These are phyloP conservation scores for Linnemannia schmuckeri DNA, from an alignment of 192 early-diverging fungal genomes.

Conservation along the genomic window DNA sequence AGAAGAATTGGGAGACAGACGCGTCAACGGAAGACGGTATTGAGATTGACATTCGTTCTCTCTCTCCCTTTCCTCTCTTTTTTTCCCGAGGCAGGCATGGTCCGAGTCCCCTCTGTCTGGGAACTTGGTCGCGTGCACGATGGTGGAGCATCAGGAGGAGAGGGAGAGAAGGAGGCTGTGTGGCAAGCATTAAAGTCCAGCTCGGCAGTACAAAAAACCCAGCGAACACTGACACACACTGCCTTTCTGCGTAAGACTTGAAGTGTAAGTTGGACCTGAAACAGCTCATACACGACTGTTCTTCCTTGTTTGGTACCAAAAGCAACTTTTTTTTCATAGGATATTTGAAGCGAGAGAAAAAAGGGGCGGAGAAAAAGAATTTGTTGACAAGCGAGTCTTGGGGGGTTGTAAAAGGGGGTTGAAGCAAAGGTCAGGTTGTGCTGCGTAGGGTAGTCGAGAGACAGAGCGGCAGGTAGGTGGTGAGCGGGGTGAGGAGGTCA, in stretches of 20 bases:
- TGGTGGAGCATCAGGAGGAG: not conserved
- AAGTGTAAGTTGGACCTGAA: not conserved
- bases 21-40: not conserved
- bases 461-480: not conserved
- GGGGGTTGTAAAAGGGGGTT: not conserved
- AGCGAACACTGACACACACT: slow-evolving; percentile 3
- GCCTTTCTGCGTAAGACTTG: not conserved
- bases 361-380: not conserved
- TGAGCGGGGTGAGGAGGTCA: not conserved
- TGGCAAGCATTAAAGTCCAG: not conserved
- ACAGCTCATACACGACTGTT: not conserved
- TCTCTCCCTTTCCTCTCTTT: not conserved
- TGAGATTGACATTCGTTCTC: not conserved
- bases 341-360: not conserved
- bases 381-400: not conserved
- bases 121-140: not conserved
- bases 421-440: not conserved
- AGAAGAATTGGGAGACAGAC: not conserved
- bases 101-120: not conserved
- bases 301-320: not conserved
- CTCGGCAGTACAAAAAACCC: not conserved
- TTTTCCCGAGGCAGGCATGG: not conserved
- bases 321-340: not conserved
- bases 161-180: not conserved
- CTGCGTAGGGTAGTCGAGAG: not conserved